phyloP scores from a whole-genome alignment of 2,329 filamentous ascomycete genomes.

The Pseudocercospora cruenta region DNA sequence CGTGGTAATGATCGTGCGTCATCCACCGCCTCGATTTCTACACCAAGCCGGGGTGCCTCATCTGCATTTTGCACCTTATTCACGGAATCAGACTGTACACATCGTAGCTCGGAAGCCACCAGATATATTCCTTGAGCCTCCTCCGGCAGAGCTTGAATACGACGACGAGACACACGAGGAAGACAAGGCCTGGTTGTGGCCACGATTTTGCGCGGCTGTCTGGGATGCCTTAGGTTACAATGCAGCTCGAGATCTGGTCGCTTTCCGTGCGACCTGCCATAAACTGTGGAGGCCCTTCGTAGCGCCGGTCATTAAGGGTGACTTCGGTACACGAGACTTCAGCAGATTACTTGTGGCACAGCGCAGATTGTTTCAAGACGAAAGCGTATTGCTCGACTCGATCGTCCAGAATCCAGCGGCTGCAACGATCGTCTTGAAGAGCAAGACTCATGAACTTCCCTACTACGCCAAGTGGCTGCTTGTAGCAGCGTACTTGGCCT shows the following conservation, averaged over 20 bases:
- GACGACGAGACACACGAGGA: slow-evolving; percentile 53
- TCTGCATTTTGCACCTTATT: slow-evolving; percentile 83
- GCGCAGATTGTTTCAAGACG: slow-evolving; percentile 71
- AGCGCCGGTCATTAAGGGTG: slow-evolving; percentile 73
- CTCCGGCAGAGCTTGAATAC: slow-evolving; percentile 48
- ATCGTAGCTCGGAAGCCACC: slow-evolving; percentile 68
- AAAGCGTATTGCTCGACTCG: slow-evolving; percentile 68
- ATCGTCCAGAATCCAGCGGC: slow-evolving; percentile 49
- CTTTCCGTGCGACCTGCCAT: slow-evolving; percentile 70
- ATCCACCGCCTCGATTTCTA: slow-evolving; percentile 70
- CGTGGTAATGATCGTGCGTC: slow-evolving; percentile 75
- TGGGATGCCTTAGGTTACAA: slow-evolving; percentile 85
- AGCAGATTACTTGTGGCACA: slow-evolving; percentile 76
- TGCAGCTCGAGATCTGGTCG: slow-evolving; percentile 76
- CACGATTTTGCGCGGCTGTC: slow-evolving; percentile 78
- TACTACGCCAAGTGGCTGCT: slow-evolving; percentile 74
- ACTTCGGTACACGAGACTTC: slow-evolving; percentile 77
- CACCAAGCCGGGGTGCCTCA: slow-evolving; percentile 72
- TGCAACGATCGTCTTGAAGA: slow-evolving; percentile 18
- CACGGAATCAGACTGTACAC: slow-evolving; percentile 74
- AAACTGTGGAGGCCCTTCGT: slow-evolving; percentile 86
- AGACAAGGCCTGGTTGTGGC: slow-evolving; percentile 72
- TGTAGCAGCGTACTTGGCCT: slow-evolving; percentile 77
- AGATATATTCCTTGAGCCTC: slow-evolving; percentile 48
- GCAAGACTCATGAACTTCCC: slow-evolving; percentile 58